Evolutionary conservation across 2,329 filamentous ascomycete genomes (phyloP), one percentile per base, ranked within the genome.

Genomic region (Aspergillus awamori): DNA sequence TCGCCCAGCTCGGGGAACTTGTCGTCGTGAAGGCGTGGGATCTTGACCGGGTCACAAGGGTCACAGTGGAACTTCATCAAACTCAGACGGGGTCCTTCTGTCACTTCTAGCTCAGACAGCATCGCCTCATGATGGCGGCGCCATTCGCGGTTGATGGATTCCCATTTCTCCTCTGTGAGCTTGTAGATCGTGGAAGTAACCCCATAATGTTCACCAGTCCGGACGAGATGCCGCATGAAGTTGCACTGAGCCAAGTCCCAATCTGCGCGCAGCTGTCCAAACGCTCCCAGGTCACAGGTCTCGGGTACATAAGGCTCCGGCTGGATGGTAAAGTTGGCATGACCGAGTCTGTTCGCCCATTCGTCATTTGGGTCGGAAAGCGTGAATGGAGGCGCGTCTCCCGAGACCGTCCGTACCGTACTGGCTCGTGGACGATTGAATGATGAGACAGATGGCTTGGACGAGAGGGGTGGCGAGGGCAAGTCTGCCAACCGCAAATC

Each of bases 1-100:
- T 97, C 93, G 56, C 93, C 93, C 33, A 94, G 86, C 68, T 89
- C 87, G 24, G 93, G 93, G 70, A 97, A 97, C 76, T 97, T 97
- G 72, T 90, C 89, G 64, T 80, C 77, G 59, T 80, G 74, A 24
- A 80, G 72, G 38, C 74, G 70, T 15, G 79, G 79, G 8, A 81
- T 70, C 24, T 77, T 77, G 63, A 79, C 64, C 84, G 72, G 82
- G 79, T 75, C 83, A 76, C 59, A 89, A 82, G 68, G 77, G 67
- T 73, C 71, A 49, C 73, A 66, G 59, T 77, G 76, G 1, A 74
- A 77, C 38, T 76, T 71, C 69, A 72, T 72, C 67, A 77, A 69
- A 57, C 65, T 75, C 63, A 78, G 73, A 65, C 74, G 71, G 22
- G 76, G 73, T 2, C 72, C 74, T 17, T 74, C 72, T 22, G 65